Conservation (phyloP, 305 asterid species). For the Fraxinus nigra region DNA sequence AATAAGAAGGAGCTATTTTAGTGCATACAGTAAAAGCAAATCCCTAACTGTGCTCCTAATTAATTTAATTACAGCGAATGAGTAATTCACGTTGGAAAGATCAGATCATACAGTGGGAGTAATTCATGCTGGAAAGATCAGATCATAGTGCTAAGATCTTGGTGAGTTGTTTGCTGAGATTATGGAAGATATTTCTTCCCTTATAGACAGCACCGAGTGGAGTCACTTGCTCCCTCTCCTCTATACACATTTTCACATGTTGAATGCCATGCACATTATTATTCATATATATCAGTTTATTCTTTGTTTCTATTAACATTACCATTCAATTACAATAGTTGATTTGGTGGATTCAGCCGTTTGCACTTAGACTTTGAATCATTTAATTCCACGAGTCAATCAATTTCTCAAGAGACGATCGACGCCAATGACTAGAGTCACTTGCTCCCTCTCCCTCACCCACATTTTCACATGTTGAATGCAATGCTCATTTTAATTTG, state of each 20-base stretch:
- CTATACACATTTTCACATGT: not conserved
- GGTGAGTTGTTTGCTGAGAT: no score
- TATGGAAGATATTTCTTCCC: not conserved
- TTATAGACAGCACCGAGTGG: no score
- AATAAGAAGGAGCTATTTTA: no score
- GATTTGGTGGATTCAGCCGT: no score
- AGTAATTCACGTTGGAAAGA: no score
- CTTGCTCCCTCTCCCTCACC: not conserved
- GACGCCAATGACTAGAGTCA: no score
- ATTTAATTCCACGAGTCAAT: not conserved
- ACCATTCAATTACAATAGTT: not conserved
- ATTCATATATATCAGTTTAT: not conserved
- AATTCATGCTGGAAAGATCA: no score
- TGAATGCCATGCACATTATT: not conserved
- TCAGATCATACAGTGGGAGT: no score
- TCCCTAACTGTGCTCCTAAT: no score
- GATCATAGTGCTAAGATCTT: no score
- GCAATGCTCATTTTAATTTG: not conserved
- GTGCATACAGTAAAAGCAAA: no score
- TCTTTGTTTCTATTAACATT: not conserved
- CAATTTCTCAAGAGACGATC: not conserved
- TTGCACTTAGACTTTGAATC: not conserved
- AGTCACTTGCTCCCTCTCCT: not conserved
- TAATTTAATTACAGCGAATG: no score
- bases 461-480: not conserved